A percentile compares a stretch with the other conserved stretches of the same genome.
These are phyloP conservation scores for Nicotiana noctiflora DNA, from an alignment of 257 asterid genomes.

Conservation along the genomic window DNA sequence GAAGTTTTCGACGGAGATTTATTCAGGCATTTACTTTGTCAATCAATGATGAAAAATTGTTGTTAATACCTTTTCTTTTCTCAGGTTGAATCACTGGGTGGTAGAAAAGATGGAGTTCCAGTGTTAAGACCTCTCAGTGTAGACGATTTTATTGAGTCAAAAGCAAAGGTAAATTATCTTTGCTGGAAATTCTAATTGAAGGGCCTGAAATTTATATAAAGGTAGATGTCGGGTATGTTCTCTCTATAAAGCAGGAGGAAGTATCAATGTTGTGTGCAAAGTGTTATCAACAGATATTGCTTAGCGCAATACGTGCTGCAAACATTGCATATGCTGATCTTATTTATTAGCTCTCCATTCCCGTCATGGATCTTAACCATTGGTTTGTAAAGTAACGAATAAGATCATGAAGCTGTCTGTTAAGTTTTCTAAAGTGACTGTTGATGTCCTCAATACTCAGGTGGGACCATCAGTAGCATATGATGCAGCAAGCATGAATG, in stretches of 20 bases:
- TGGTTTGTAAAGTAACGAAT: not conserved
- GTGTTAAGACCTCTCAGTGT: slow-evolving; percentile 52
- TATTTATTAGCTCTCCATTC: not conserved
- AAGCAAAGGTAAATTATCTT: slow-evolving; percentile 62
- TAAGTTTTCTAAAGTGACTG: not conserved
- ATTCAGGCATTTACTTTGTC: not conserved
- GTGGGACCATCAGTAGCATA: slow-evolving; percentile 98
- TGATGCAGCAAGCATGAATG: slow-evolving; percentile 92
- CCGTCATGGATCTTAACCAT: not conserved
- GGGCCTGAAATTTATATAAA: not conserved
- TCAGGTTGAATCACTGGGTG: slow-evolving; percentile 36
- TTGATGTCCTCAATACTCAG: slow-evolving; percentile 27
- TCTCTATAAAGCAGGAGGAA: not conserved
- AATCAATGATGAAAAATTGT: not conserved
- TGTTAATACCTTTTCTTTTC: not conserved
- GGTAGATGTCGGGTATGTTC: not conserved
- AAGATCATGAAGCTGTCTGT: not conserved
- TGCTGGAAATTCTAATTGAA: not conserved
- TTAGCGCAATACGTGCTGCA: not conserved
- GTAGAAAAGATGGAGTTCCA: slow-evolving; percentile 29
- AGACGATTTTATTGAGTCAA: slow-evolving; percentile 72
- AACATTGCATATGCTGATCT: not conserved
- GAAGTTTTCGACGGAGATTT: not conserved
- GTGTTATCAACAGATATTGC: not conserved
- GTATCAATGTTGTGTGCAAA: not conserved